Evolutionary conservation across 2,329 filamentous ascomycete genomes (phyloP).

Genomic region (Metarhizium guizhouense): DNA sequence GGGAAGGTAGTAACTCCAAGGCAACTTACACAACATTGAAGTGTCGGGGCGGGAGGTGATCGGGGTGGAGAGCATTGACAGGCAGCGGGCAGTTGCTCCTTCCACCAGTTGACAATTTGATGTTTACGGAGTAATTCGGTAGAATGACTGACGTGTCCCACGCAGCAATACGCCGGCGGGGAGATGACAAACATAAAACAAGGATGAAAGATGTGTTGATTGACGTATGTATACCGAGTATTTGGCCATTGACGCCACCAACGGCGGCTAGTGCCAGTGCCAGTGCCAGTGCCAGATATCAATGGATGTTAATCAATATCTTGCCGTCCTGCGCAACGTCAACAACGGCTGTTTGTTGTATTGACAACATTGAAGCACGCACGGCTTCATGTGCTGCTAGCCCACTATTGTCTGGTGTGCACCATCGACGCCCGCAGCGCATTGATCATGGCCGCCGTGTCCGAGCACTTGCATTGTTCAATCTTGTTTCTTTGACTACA

Average conservation of each 20-base stretch:
- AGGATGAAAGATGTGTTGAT: no score
- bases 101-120: background rate
- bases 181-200: background rate
- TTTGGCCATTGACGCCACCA: no score
- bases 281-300: no score
- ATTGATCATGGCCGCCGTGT: background rate
- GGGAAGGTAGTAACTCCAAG: background rate
- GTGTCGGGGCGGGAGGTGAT: background rate
- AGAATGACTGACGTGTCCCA: background rate
- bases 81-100: conserved; percentile 1
- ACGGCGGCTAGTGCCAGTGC: no score
- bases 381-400: background rate
- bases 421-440: background rate
- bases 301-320: no score
- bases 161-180: background rate
- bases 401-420: background rate
- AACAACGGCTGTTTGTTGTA: no score
- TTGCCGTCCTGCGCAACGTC: no score
- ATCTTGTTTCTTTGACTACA: background rate
- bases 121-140: background rate
- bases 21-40: background rate
- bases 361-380: no score
- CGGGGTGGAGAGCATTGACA: background rate
- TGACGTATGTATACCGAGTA: no score
- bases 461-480: background rate